These are phyloP conservation scores for Acmispon strigosus DNA, from an alignment of 306 rosid genomes.

Conservation along the genomic window DNA sequence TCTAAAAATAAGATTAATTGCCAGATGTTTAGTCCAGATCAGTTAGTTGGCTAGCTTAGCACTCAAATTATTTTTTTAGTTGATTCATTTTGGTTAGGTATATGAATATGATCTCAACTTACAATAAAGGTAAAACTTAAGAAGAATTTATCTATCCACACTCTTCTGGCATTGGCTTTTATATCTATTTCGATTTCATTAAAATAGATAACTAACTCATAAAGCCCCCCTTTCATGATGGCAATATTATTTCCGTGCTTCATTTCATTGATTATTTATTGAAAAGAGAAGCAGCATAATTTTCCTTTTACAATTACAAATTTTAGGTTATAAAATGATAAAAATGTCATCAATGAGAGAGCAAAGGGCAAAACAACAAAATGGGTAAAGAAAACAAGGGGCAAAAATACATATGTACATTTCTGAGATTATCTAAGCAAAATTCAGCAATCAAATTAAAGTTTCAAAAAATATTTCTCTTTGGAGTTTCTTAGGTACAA, in stretches of 20 bases:
- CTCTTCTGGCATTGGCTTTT: background rate
- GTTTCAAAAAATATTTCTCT: background rate
- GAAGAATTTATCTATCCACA: background rate
- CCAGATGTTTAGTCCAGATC: background rate
- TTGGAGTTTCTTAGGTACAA: background rate
- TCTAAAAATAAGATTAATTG: conserved; percentile 6
- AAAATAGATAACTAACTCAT: background rate
- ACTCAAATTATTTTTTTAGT: background rate
- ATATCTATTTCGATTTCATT: background rate
- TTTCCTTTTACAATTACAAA: background rate
- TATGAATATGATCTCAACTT: background rate
- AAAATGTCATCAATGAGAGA: background rate
- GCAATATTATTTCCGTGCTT: background rate
- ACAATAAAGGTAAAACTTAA: background rate
- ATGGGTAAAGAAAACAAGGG: too few species aligned
- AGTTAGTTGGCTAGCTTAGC: background rate
- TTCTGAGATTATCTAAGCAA: background rate
- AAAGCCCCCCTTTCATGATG: background rate
- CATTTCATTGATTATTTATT: background rate
- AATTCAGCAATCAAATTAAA: background rate
- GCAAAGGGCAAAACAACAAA: background rate
- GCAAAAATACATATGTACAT: background rate
- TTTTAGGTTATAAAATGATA: background rate
- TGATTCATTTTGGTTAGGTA: background rate
- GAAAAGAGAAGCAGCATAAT: background rate